Evolutionary conservation across 257 asterid species (phyloP).

Genomic region (Galeopsis tetrahit): DNA sequence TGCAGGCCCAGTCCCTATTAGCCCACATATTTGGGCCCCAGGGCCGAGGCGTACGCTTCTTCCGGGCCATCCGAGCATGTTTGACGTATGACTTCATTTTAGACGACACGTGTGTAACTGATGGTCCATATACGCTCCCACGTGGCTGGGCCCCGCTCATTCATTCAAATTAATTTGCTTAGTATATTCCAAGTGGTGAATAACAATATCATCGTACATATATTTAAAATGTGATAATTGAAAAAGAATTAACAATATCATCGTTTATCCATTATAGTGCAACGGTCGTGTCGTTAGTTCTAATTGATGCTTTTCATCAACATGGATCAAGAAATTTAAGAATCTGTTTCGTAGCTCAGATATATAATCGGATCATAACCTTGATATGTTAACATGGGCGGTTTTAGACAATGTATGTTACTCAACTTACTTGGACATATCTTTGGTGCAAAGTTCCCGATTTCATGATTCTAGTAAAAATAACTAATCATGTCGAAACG

Average conservation of each 20-base stretch:
- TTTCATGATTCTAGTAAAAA: too few relatives aligned
- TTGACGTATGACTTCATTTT: constrained; percentile 35
- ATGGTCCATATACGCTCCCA: neutral
- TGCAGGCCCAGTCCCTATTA: constrained; percentile 38
- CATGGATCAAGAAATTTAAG: too few relatives aligned
- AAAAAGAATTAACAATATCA: neutral
- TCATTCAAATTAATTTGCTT: neutral
- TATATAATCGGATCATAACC: too few relatives aligned
- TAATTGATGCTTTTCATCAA: too few relatives aligned
- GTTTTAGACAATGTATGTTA: too few relatives aligned
- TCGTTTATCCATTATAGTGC: neutral
- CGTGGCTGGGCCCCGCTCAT: constrained; percentile 18
- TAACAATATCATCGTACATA: neutral
- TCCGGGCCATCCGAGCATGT: constrained; percentile 37
- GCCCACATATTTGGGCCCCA: constrained; percentile 33
- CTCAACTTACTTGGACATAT: too few relatives aligned
- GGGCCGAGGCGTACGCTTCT: constrained; percentile 31
- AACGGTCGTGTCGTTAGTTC: neutral
- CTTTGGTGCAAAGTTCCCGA: too few relatives aligned
- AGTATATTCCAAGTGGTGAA: too few relatives aligned
- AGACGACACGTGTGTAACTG: constrained; percentile 47
- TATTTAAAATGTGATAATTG: too few relatives aligned
- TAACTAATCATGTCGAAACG: too few relatives aligned
- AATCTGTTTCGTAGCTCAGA: too few relatives aligned
- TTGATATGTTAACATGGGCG: too few relatives aligned